Percentiles rank a stretch among this genome's conserved stretches.
Evolutionary conservation across 306 rosid genomes (phyloP).

Genomic region (Inga leiocalycina): DNA sequence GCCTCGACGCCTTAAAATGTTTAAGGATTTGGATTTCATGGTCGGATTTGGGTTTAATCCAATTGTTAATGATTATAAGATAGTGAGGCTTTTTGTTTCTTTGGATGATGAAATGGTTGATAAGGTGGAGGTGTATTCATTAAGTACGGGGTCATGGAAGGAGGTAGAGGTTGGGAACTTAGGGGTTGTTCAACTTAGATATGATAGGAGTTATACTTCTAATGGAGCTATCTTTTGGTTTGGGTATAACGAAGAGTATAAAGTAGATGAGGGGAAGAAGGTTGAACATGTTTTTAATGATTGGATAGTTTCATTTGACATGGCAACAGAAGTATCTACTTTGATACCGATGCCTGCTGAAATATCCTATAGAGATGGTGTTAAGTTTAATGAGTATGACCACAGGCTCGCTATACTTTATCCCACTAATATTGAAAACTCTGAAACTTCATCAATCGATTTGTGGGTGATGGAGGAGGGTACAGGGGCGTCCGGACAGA

Average conservation of each 20-base stretch:
- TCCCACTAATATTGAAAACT: background rate
- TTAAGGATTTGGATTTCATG: background rate
- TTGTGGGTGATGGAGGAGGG: background rate
- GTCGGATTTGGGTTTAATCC: background rate
- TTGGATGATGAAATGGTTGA: background rate
- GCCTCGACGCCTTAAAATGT: background rate
- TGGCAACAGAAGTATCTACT: background rate
- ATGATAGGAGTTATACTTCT: background rate
- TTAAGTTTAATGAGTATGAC: background rate
- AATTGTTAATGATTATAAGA: background rate
- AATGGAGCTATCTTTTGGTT: background rate
- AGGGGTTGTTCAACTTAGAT: background rate
- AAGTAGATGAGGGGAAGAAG: too few relatives aligned
- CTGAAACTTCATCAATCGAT: too few relatives aligned
- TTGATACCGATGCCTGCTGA: background rate
- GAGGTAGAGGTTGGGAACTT: background rate
- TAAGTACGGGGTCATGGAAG: background rate
- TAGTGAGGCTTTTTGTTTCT: background rate
- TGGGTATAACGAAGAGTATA: background rate
- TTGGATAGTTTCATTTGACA: background rate
- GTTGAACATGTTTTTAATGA: too few relatives aligned
- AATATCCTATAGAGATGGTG: too few relatives aligned
- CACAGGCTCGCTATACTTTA: background rate
- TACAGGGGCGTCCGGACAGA: background rate
- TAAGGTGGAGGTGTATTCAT: background rate